Evolutionary conservation across 73 alveolate genomes (phyloP), one percentile per base, ranked within the genome.

Genomic region (Symbiodinium pilosum): DNA sequence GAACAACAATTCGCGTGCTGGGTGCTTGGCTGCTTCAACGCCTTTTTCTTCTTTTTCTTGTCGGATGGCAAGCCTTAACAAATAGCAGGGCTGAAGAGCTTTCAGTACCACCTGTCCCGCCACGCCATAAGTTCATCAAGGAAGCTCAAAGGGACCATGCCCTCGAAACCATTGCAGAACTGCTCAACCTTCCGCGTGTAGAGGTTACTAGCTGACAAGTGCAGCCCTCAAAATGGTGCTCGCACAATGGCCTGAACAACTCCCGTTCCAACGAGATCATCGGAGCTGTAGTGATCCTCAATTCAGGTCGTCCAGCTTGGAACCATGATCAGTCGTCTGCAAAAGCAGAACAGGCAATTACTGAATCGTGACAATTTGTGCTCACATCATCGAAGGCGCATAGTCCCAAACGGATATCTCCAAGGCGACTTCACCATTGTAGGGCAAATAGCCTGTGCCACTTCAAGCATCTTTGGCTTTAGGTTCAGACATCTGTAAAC

Each of bases 161-260:
- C 97, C 97, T 91, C 97, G 34, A 91, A 91, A 4, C 97, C 97
- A 24, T 69, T 91, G 97, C 97, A 91, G 97, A 91, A 91, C 88
- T 91, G 97, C 88, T 91, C 97, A 73, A 91, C 97, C 97, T 91
- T 40, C 34, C 54, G 18, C 51, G 9, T 54, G 26, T n/a, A n/a
- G n/a, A n/a, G n/a, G n/a, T n/a, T n/a, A n/a, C n/a, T n/a, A n/a
- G n/a, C 30, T 52, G 71, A 81, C 1, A 34, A 81, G n/a, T n/a
- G n/a, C n/a, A n/a, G n/a, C n/a, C n/a, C n/a, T n/a, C n/a, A n/a
- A n/a, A n/a, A n/a, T n/a, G n/a, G n/a, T n/a, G n/a, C 6, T 47
- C 59, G 59, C 59, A 47, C 14, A 6, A 47, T 47, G 59, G 83
- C 95, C 95, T 88, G 95, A 20, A 91, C 77, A 32, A 91, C 97